phyloP scores from a whole-genome alignment of 768 basidiomycete genomes.

The Collybiopsis confluens region DNA sequence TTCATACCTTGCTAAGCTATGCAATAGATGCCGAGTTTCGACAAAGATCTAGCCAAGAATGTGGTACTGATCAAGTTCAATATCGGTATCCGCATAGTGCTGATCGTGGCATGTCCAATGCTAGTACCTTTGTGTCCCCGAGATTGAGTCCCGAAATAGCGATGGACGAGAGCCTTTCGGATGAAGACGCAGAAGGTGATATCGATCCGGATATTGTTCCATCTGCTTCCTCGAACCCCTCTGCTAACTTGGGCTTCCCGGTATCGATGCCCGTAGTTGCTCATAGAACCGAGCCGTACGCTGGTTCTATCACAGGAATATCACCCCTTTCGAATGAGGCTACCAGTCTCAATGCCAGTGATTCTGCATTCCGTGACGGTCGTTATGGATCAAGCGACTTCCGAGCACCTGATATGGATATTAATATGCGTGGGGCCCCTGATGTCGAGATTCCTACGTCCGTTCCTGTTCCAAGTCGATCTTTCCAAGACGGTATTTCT shows the following conservation, averaged over 20 bases:
- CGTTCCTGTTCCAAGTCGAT: background rate
- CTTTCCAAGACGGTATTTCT: background rate
- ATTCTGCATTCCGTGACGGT: background rate
- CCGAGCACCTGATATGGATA: background rate
- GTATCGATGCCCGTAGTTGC: background rate
- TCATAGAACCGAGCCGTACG: background rate
- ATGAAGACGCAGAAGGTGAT: slow-evolving; percentile 10
- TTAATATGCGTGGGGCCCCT: background rate
- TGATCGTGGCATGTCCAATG: background rate
- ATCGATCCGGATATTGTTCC: slow-evolving; percentile 6
- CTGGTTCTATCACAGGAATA: background rate
- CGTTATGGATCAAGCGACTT: background rate
- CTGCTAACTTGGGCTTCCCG: background rate
- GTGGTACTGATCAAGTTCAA: background rate
- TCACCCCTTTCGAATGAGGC: background rate
- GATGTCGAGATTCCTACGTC: background rate
- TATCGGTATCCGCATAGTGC: background rate
- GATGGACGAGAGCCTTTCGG: slow-evolving; percentile 3
- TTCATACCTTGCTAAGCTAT: background rate
- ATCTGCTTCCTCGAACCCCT: background rate
- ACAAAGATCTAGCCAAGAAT: background rate
- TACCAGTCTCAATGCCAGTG: background rate
- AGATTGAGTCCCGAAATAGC: slow-evolving; percentile 5
- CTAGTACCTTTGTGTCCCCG: background rate
- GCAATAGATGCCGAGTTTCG: background rate